A percentile compares a stretch with the other conserved stretches of the same genome.
phyloP scores from a whole-genome alignment of 2,329 filamentous ascomycete genomes.

The Penicillium sp. region DNA sequence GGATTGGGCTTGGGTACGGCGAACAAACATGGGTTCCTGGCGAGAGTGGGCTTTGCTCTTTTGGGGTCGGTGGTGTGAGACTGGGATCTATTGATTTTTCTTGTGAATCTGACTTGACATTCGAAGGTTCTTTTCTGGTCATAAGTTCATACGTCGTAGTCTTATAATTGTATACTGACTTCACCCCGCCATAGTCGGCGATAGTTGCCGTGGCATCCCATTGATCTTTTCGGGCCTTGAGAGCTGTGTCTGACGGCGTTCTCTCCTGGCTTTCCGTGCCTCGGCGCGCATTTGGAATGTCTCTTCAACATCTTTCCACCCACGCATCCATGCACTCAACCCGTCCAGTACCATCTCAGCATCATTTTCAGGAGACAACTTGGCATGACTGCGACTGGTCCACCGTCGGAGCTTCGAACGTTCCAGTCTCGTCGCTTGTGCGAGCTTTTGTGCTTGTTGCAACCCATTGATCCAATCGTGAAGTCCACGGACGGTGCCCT shows the following conservation, averaged over 20 bases:
- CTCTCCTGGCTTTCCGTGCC: slow-evolving; percentile 52
- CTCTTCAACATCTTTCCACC: slow-evolving; percentile 41
- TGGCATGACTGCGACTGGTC: slow-evolving; percentile 11
- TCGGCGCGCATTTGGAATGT: slow-evolving; percentile 47
- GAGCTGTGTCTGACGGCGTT: slow-evolving; percentile 16
- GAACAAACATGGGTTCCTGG: slow-evolving; percentile 24
- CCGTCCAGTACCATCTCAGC: slow-evolving; percentile 35
- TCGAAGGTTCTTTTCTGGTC: slow-evolving; percentile 8
- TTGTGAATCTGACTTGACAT: slow-evolving; percentile 11
- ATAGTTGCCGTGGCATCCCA: too few species aligned
- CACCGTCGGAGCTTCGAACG: slow-evolving; percentile 17
- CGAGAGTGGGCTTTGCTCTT: slow-evolving; percentile 11
- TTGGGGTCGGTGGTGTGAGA: slow-evolving; percentile 10
- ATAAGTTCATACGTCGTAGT: background rate
- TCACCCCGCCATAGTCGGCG: too few species aligned
- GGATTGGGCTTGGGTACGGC: slow-evolving; percentile 23
- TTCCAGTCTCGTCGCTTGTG: slow-evolving; percentile 2
- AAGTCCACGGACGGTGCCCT: slow-evolving; percentile 34
- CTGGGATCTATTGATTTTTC: slow-evolving; percentile 6
- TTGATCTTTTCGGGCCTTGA: background rate
- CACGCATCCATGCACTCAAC: slow-evolving; percentile 40
- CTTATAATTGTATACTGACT: background rate
- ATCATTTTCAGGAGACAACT: slow-evolving; percentile 19
- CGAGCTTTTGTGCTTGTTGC: slow-evolving; percentile 21
- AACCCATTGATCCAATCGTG: slow-evolving; percentile 29